Conservation (phyloP, 306 rosid genomes). For the Prunus davidiana region DNA sequence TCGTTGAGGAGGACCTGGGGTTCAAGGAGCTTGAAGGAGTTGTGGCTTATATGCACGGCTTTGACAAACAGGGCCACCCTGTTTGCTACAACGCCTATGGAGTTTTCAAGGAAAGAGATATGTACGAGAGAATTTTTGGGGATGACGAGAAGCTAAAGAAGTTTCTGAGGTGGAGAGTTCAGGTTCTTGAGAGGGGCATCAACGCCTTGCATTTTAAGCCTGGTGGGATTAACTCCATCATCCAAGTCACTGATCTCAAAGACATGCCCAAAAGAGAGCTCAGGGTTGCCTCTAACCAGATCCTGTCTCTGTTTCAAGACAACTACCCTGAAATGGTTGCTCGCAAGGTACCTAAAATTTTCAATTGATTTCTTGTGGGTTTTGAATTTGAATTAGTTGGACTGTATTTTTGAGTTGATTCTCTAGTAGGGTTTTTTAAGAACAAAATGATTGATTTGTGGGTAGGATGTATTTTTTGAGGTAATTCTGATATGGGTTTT, state of each 20-base stretch:
- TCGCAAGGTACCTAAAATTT: slow-evolving; percentile 48
- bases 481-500: neutral
- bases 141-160: slow-evolving; percentile 86
- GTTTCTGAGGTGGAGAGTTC: slow-evolving; percentile 94
- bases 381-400: neutral
- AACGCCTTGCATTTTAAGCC: slow-evolving; percentile 79
- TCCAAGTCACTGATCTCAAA: slow-evolving; percentile 93
- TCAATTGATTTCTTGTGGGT: neutral
- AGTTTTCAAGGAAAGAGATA: slow-evolving; percentile 64
- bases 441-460: too few species aligned
- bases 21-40: slow-evolving; percentile 94
- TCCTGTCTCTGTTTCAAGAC: slow-evolving; percentile 87
- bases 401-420: neutral
- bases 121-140: slow-evolving; percentile 82
- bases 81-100: slow-evolving; percentile 95
- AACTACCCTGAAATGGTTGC: slow-evolving; percentile 98
- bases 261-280: slow-evolving; percentile 98
- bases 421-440: too few species aligned
- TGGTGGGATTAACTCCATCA: slow-evolving; percentile 80
- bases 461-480: neutral
- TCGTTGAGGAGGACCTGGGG: slow-evolving; percentile 73
- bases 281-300: slow-evolving; percentile 87
- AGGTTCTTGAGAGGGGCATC: slow-evolving; percentile 80
- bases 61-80: slow-evolving; percentile 80
- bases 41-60: slow-evolving; percentile 85